These are phyloP conservation scores for Conoideocrella luteorostrata DNA, from an alignment of 2,329 filamentous ascomycete species.

Conservation along the genomic window DNA sequence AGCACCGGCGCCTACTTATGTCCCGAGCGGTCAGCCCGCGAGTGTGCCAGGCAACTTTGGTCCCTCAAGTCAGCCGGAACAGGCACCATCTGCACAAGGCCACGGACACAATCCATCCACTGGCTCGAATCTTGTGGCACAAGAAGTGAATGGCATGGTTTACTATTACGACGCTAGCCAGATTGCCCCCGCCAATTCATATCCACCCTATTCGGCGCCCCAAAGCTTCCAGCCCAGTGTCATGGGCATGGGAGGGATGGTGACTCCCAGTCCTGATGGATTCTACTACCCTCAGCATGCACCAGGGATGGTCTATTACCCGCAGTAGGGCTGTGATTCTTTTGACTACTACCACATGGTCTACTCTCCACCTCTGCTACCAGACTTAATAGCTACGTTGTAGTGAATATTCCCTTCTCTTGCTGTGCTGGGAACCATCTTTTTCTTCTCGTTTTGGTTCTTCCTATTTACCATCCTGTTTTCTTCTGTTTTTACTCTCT, in stretches of 20 bases:
- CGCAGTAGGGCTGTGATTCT: conserved; percentile 40
- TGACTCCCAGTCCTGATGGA: conserved; percentile 59
- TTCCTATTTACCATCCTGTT: not conserved
- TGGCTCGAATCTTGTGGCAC: conserved; percentile 54
- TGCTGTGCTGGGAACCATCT: conserved; percentile 6
- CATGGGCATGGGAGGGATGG: conserved; percentile 72
- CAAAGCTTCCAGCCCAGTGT: conserved; percentile 51
- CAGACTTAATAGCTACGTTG: conserved; percentile 25
- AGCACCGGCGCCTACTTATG: conserved; percentile 48
- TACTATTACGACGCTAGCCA: conserved; percentile 88
- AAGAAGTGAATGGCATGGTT: conserved; percentile 92
- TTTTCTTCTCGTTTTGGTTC: conserved; percentile 5
- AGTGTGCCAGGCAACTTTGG: conserved; percentile 33
- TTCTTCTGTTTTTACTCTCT: not conserved
- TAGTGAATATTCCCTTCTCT: conserved; percentile 5
- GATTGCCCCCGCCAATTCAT: conserved; percentile 47
- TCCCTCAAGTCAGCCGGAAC: conserved; percentile 36
- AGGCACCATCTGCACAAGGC: conserved; percentile 23
- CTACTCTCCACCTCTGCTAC: conserved; percentile 17
- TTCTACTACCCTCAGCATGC: conserved; percentile 64
- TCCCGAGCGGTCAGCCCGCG: conserved; percentile 46
- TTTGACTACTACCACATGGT: conserved; percentile 15
- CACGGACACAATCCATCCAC: conserved; percentile 18
- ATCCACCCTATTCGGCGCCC: conserved; percentile 40
- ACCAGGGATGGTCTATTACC: conserved; percentile 54